Evolutionary conservation across 495 filamentous ascomycete genomes (phyloP).

Genomic region (Bathelium albidoporum): DNA sequence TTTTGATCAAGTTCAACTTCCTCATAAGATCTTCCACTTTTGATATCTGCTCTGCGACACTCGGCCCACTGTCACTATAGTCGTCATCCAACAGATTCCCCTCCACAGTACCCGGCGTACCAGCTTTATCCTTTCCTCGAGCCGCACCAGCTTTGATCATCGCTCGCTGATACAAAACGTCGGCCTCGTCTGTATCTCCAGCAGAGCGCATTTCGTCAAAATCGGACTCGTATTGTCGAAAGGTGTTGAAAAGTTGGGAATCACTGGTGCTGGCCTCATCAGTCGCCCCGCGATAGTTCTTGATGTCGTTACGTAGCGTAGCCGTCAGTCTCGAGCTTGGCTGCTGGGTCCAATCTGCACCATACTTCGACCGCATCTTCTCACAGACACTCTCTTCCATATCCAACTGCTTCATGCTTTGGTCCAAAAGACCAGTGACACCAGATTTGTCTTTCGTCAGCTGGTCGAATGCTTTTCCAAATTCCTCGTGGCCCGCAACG

Average conservation of each 20-base stretch:
- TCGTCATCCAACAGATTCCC: slow-evolving; percentile 82
- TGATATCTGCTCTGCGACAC: slow-evolving; percentile 79
- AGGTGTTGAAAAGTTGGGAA: slow-evolving; percentile 69
- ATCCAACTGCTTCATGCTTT: slow-evolving; percentile 76
- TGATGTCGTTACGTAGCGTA: slow-evolving; percentile 75
- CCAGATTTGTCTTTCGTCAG: slow-evolving; percentile 66
- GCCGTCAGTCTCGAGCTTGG: slow-evolving; percentile 81
- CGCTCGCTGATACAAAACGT: slow-evolving; percentile 79
- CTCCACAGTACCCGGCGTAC: slow-evolving; percentile 36
- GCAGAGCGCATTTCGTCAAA: slow-evolving; percentile 94
- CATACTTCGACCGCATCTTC: slow-evolving; percentile 98
- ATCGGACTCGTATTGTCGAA: slow-evolving; percentile 72
- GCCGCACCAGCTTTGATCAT: slow-evolving; percentile 56
- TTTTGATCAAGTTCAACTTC: slow-evolving; percentile 83
- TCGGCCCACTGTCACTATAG: slow-evolving; percentile 63
- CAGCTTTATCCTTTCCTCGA: slow-evolving; percentile 44
- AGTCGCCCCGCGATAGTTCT: slow-evolving; percentile 74
- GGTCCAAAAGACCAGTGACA: slow-evolving; percentile 60
- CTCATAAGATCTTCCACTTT: slow-evolving; percentile 85
- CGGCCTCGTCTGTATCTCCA: slow-evolving; percentile 77
- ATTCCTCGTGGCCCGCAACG: slow-evolving; percentile 71
- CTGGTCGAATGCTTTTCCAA: slow-evolving; percentile 61
- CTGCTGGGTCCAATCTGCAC: slow-evolving; percentile 92
- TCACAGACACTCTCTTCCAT: slow-evolving; percentile 97
- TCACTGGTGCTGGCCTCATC: slow-evolving; percentile 86